Conservation (phyloP, 148 eudicot genomes). For the Mesembryanthemum crystallinum region DNA sequence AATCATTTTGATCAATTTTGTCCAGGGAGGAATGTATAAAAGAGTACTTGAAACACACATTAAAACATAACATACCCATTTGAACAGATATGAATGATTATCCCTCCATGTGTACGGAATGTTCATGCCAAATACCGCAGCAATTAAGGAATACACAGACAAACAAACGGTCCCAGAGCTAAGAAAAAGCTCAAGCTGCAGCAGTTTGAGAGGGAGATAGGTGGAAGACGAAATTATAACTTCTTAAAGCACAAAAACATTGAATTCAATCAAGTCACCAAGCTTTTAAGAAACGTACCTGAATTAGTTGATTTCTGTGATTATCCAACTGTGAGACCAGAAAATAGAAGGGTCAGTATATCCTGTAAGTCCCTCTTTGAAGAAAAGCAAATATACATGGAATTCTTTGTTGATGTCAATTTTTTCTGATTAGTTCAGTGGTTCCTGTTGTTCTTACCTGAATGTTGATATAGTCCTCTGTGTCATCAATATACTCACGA, state of each 20-base stretch:
- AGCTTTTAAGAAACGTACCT: constrained; percentile 35
- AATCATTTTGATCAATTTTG: background rate
- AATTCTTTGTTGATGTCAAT: background rate
- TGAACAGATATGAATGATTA: constrained; percentile 63
- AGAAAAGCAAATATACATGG: constrained; percentile 2
- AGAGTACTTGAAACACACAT: background rate
- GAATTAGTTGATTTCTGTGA: constrained; percentile 87
- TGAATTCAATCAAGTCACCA: background rate
- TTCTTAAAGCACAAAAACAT: background rate
- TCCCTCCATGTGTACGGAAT: constrained; percentile 73
- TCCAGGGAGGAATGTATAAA: background rate
- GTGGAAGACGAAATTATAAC: background rate
- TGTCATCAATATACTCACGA: constrained; percentile 86
- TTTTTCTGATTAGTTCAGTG: background rate
- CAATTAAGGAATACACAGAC: constrained; percentile 72
- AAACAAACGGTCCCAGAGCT: constrained; percentile 71
- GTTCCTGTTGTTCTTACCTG: constrained; percentile 47
- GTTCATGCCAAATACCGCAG: constrained; percentile 86
- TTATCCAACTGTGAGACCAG: constrained; percentile 67
- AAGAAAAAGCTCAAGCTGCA: constrained; percentile 83
- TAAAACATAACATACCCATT: constrained; percentile 52
- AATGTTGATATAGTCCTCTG: constrained; percentile 88
- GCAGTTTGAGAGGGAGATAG: constrained; percentile 1
- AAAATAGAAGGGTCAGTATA: constrained; percentile 1
- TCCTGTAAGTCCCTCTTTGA: background rate